Evolutionary conservation across 2,329 filamentous ascomycete genomes (phyloP).

Genomic region (Karstenula rhodostoma): DNA sequence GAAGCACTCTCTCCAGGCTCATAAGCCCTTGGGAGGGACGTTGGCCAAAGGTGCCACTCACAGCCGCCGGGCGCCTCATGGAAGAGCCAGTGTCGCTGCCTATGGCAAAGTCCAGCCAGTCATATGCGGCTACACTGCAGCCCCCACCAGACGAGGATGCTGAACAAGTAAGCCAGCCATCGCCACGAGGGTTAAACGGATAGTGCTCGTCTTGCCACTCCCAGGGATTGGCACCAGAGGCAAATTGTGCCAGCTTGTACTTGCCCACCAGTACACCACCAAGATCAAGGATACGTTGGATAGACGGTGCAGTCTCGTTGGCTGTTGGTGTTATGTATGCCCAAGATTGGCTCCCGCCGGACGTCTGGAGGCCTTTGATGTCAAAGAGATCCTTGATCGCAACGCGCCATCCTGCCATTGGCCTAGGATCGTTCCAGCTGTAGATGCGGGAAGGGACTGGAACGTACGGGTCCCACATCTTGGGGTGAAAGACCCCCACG

Average conservation of each 20-base stretch:
- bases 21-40: constrained; percentile 39
- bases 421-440: constrained; percentile 41
- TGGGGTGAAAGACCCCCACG: constrained; percentile 35
- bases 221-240: constrained; percentile 39
- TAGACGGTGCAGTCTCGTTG: constrained; percentile 30
- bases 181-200: constrained; percentile 55
- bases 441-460: constrained; percentile 52
- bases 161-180: constrained; percentile 36
- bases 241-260: constrained; percentile 61
- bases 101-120: constrained; percentile 57
- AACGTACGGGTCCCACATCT: constrained; percentile 32
- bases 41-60: constrained; percentile 54
- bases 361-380: constrained; percentile 36
- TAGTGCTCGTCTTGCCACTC: constrained; percentile 44
- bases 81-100: constrained; percentile 58
- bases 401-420: constrained; percentile 37
- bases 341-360: constrained; percentile 36
- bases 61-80: constrained; percentile 56
- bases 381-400: constrained; percentile 39
- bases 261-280: constrained; percentile 60
- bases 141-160: constrained; percentile 48
- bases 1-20: constrained; percentile 33
- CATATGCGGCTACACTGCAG: constrained; percentile 52
- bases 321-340: constrained; percentile 27
- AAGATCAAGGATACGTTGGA: constrained; percentile 36